These are phyloP conservation scores for Ministeria vibrans DNA, from an alignment of 78 protist genomes.

Conservation along the genomic window DNA sequence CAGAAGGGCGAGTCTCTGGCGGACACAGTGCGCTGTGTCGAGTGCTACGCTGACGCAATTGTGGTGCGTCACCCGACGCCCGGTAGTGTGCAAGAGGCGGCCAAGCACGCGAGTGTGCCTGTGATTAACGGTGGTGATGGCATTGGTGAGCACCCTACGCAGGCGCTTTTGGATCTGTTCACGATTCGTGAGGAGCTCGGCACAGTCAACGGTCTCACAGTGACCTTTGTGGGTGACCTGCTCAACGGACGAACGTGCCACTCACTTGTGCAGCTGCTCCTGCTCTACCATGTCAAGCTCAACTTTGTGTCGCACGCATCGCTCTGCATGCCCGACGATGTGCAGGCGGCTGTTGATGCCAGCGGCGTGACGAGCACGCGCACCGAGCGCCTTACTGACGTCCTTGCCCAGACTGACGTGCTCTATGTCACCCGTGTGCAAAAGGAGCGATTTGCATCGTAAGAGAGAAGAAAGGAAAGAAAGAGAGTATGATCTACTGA, in stretches of 20 bases:
- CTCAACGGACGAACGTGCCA: constrained; percentile 72
- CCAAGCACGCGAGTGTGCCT: constrained; percentile 52
- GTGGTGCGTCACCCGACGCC: constrained; percentile 82
- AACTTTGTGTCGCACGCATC: constrained; percentile 36
- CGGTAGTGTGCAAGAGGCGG: constrained; percentile 62
- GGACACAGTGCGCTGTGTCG: constrained; percentile 78
- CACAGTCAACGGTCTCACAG: constrained; percentile 70
- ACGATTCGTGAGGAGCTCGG: constrained; percentile 90
- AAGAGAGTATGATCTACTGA: neutral
- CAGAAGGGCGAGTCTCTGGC: constrained; percentile 83
- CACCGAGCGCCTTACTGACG: constrained; percentile 15
- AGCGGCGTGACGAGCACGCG: constrained; percentile 30
- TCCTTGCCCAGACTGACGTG: constrained; percentile 65
- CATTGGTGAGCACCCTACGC: constrained; percentile 92
- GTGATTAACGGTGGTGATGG: constrained; percentile 94
- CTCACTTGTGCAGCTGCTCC: constrained; percentile 54
- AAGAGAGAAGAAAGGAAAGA: neutral
- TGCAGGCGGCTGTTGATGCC: constrained; percentile 29
- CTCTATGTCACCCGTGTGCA: constrained; percentile 88
- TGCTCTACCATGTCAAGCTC: constrained; percentile 52
- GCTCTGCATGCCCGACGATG: constrained; percentile 23
- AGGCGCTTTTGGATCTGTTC: constrained; percentile 81
- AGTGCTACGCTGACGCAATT: constrained; percentile 76
- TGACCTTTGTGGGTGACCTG: constrained; percentile 85
- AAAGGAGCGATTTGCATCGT: constrained; percentile 73